phyloP scores from a whole-genome alignment of 768 basidiomycete species.

The Mycena belliarum region DNA sequence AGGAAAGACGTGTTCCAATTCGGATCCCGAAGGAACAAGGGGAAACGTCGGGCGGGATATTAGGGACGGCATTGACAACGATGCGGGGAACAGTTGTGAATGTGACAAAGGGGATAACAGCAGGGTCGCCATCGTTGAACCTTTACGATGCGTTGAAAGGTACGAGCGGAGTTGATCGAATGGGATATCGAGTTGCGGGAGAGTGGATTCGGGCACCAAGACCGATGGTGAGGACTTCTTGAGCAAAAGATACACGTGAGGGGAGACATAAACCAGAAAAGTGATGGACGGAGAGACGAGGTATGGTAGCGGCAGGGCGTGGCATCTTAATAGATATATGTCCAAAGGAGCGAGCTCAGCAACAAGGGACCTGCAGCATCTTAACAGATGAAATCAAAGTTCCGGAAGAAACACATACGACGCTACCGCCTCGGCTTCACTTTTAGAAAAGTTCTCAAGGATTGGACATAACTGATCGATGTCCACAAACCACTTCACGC shows the following conservation, averaged over 20 bases:
- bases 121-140: constrained; percentile 59
- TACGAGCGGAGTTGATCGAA: constrained; percentile 46
- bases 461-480: constrained; percentile 54
- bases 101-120: constrained; percentile 37
- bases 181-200: constrained; percentile 54
- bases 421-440: constrained; percentile 54
- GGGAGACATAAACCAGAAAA: constrained; percentile 72
- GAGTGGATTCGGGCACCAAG: constrained; percentile 23
- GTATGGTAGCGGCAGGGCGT: constrained; percentile 73
- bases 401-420: constrained; percentile 42
- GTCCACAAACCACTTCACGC: constrained; percentile 76
- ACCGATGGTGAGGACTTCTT: constrained; percentile 35
- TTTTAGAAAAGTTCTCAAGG: constrained; percentile 50
- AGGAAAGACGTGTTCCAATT: constrained; percentile 55
- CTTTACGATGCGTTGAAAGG: constrained; percentile 43
- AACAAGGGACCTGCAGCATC: constrained; percentile 37
- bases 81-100: constrained; percentile 40
- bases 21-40: constrained; percentile 45
- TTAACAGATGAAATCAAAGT: constrained; percentile 3
- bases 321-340: constrained; percentile 65
- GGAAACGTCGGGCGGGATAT: constrained; percentile 54
- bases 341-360: constrained; percentile 59
- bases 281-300: constrained; percentile 67
- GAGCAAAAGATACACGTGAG: constrained; percentile 66
- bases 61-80: constrained; percentile 48